phyloP scores from a whole-genome alignment of 768 basidiomycete genomes.

The Hericium coralloides region DNA sequence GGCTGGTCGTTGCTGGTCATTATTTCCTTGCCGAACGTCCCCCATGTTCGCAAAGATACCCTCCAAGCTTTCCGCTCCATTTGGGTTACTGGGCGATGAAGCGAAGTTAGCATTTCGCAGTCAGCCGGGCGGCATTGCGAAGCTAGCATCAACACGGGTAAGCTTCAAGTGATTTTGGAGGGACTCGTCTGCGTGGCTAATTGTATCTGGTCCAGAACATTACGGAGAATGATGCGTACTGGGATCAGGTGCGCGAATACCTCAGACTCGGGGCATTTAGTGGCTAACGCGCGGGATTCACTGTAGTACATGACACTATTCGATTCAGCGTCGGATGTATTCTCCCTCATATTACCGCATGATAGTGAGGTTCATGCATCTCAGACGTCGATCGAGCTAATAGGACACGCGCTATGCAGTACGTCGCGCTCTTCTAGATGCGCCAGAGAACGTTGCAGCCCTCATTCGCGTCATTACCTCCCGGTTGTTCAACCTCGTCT shows the following conservation, averaged over 20 bases:
- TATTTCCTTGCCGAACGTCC: neutral
- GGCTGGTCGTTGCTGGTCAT: no score
- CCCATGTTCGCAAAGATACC: slow-evolving; percentile 65
- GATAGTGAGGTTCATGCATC: neutral
- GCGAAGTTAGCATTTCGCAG: slow-evolving; percentile 86
- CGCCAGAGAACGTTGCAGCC: slow-evolving; percentile 81
- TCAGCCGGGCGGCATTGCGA: slow-evolving; percentile 70
- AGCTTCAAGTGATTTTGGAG: slow-evolving; percentile 21
- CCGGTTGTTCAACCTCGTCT: slow-evolving; percentile 65
- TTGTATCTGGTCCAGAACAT: slow-evolving; percentile 47
- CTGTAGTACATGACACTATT: slow-evolving; percentile 73
- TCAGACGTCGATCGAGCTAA: neutral
- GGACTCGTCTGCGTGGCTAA: slow-evolving; percentile 1
- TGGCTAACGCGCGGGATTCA: neutral
- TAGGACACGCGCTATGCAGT: slow-evolving; percentile 36
- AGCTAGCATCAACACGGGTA: slow-evolving; percentile 66
- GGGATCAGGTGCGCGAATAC: slow-evolving; percentile 65
- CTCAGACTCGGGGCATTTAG: neutral
- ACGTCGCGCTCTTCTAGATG: slow-evolving; percentile 68
- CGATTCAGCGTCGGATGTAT: slow-evolving; percentile 86
- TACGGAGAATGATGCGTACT: slow-evolving; percentile 66
- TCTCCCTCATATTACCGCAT: slow-evolving; percentile 44
- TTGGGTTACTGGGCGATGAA: slow-evolving; percentile 77
- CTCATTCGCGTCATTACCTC: slow-evolving; percentile 64
- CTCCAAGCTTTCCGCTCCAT: slow-evolving; percentile 62